Evolutionary conservation across 2,329 filamentous ascomycete species (phyloP).

Genomic region (Xylaria sp.): DNA sequence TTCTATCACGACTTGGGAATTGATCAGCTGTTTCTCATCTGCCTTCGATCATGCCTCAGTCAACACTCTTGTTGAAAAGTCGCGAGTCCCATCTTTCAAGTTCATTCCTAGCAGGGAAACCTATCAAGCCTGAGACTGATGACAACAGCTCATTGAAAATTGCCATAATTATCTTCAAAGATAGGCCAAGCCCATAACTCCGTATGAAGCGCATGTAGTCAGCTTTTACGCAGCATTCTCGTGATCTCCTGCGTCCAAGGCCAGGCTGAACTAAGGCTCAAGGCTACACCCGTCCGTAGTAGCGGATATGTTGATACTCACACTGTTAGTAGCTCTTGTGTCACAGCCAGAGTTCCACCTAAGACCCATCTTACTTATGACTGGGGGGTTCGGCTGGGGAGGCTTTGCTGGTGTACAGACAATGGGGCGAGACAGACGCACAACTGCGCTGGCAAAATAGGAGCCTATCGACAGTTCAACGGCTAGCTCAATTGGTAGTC

Average conservation of each 20-base stretch:
- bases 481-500: neutral
- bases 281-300: neutral
- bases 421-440: constrained; percentile 28
- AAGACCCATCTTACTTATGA: neutral
- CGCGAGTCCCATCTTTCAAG: neutral
- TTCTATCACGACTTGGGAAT: no score
- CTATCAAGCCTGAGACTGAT: neutral
- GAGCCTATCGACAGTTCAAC: constrained; percentile 25
- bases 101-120: neutral
- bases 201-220: neutral
- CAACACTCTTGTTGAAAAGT: neutral
- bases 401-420: neutral
- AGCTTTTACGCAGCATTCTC: neutral
- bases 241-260: neutral
- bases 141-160: neutral
- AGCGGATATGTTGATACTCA: neutral
- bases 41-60: no score
- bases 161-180: neutral
- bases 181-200: neutral
- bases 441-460: constrained; percentile 28
- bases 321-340: neutral
- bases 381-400: neutral
- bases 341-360: neutral
- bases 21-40: no score
- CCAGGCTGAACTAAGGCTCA: constrained; percentile 8